A percentile compares a stretch with the other conserved stretches of the same genome.
phyloP scores from a whole-genome alignment of 805 yeast genomes.

The Scheffersomyces lignosus region DNA sequence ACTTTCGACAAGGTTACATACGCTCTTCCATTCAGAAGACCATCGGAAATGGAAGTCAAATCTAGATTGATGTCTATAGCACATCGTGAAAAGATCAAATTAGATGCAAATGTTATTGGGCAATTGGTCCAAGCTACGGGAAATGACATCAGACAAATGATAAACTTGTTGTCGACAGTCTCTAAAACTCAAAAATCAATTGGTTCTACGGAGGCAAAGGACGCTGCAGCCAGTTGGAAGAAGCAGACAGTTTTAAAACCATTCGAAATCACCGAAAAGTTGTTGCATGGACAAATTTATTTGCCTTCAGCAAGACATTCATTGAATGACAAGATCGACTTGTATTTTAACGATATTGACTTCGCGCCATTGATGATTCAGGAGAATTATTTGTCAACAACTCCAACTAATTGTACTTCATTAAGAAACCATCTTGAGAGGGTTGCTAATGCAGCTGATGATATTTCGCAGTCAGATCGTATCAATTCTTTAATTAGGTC shows the following conservation, averaged over 20 bases:
- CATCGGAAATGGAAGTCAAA: constrained; percentile 76
- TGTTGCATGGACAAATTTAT: constrained; percentile 61
- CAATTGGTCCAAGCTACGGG: constrained; percentile 81
- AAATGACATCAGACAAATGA: constrained; percentile 92
- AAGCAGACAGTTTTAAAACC: constrained; percentile 90
- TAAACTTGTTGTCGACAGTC: constrained; percentile 83
- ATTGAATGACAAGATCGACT: constrained; percentile 78
- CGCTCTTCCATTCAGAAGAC: constrained; percentile 86
- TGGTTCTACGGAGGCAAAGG: constrained; percentile 60
- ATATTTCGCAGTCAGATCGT: constrained; percentile 81
- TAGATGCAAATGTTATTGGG: constrained; percentile 80
- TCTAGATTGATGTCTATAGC: constrained; percentile 91
- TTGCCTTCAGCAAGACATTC: constrained; percentile 51
- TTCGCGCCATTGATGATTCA: constrained; percentile 95
- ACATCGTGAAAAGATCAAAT: constrained; percentile 72
- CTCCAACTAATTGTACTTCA: constrained; percentile 49
- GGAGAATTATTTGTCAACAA: constrained; percentile 79
- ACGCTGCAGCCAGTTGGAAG: constrained; percentile 72
- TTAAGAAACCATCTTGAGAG: constrained; percentile 57
- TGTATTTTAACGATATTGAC: constrained; percentile 92
- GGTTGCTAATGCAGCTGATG: constrained; percentile 79
- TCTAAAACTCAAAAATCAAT: constrained; percentile 69
- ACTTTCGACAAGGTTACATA: constrained; percentile 83
- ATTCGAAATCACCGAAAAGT: constrained; percentile 77
- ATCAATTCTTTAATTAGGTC: constrained; percentile 83